Conservation (phyloP, 768 basidiomycete genomes). For the Xerocomus potaroensis region DNA sequence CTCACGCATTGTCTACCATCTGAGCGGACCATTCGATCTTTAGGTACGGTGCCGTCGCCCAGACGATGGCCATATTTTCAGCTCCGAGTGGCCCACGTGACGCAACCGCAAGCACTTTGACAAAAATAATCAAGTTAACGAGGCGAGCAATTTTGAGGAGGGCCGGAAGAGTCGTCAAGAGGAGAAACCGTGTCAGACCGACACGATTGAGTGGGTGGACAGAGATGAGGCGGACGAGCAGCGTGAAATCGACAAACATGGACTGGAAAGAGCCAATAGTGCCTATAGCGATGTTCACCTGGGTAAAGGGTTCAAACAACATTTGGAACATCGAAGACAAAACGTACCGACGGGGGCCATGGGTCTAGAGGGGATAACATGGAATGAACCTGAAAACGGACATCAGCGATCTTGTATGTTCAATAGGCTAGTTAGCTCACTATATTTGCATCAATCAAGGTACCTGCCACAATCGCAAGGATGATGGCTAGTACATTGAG, state of each 20-base stretch:
- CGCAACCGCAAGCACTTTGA: slow-evolving; percentile 19
- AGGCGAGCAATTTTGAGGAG: slow-evolving; percentile 28
- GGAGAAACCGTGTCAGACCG: slow-evolving; percentile 12
- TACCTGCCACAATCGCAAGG: slow-evolving; percentile 20
- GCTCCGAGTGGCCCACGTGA: slow-evolving; percentile 17
- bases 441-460: slow-evolving; percentile 17
- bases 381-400: slow-evolving; percentile 21
- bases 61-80: slow-evolving; percentile 10
- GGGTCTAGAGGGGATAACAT: slow-evolving; percentile 22
- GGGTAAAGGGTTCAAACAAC: not conserved
- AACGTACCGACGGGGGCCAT: slow-evolving; percentile 19
- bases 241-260: slow-evolving; percentile 27
- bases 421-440: slow-evolving; percentile 8
- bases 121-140: slow-evolving; percentile 26
- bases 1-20: slow-evolving; percentile 29
- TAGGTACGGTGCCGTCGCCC: slow-evolving; percentile 26
- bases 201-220: slow-evolving; percentile 23
- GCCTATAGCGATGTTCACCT: slow-evolving; percentile 28
- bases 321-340: not conserved
- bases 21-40: slow-evolving; percentile 33
- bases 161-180: slow-evolving; percentile 22
- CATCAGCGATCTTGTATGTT: not conserved
- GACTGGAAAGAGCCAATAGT: slow-evolving; percentile 27
- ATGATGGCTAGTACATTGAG: slow-evolving; percentile 24
- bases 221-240: slow-evolving; percentile 27